Percentiles rank a stretch among this genome's conserved stretches.
phyloP scores from a whole-genome alignment of 345 rosid genomes.

The Populus tremula region DNA sequence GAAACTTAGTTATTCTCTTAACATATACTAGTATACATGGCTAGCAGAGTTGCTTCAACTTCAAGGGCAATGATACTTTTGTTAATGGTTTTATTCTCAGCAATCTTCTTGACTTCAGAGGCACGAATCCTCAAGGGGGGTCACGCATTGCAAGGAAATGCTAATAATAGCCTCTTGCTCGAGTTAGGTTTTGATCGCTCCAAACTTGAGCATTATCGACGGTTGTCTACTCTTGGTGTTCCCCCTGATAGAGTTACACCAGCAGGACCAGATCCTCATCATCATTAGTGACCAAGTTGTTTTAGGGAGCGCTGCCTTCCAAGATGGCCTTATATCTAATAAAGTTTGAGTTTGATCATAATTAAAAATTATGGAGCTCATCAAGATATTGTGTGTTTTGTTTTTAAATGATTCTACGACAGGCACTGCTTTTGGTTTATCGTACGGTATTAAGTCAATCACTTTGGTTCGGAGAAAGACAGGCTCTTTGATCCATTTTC shows the following conservation, averaged over 20 bases:
- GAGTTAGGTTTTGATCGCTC: conserved; percentile 22
- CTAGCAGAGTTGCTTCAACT: not conserved
- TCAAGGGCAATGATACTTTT: not conserved
- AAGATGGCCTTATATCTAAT: not conserved
- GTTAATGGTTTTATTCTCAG: not conserved
- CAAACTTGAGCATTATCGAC: conserved; percentile 3
- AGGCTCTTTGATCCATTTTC: not conserved
- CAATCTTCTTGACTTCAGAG: not conserved
- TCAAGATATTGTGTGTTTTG: not conserved
- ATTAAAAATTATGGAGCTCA: not conserved
- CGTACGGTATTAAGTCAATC: not conserved
- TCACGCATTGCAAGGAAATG: not conserved
- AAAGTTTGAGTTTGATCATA: not conserved
- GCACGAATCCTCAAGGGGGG: conserved; percentile 14
- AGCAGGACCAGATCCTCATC: conserved; percentile 36
- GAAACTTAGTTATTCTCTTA: not conserved
- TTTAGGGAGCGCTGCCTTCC: not conserved
- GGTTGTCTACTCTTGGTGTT: not conserved
- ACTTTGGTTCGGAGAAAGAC: not conserved
- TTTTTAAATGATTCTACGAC: not conserved
- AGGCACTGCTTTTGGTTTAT: not conserved
- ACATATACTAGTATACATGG: not conserved
- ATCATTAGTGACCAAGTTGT: conserved; percentile 7
- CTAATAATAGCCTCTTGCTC: not conserved
- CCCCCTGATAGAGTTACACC: conserved; percentile 16